Conservation (phyloP, 345 rosid species). For the Camelina sativa region DNA sequence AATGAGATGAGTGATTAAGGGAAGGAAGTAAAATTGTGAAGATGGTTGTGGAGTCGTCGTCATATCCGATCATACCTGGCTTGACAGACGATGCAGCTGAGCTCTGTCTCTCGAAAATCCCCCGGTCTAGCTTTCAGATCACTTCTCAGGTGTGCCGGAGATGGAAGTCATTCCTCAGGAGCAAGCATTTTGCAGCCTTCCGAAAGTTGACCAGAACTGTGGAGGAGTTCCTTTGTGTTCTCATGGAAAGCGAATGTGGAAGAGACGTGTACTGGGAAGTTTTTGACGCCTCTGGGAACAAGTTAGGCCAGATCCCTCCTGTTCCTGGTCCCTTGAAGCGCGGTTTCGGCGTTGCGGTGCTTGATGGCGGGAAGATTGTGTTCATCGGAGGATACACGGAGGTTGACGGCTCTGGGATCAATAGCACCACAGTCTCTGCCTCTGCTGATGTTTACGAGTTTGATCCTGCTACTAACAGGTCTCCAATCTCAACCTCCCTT, state of each 20-base stretch:
- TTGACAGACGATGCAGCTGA: constrained; percentile 87
- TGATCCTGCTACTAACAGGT: constrained; percentile 84
- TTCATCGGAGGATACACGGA: constrained; percentile 74
- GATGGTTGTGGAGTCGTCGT: constrained; percentile 10
- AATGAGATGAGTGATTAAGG: background rate
- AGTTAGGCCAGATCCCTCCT: constrained; percentile 58
- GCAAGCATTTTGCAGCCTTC: constrained; percentile 70
- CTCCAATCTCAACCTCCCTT: constrained; percentile 1
- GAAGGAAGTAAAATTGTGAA: background rate
- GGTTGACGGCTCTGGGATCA: constrained; percentile 50
- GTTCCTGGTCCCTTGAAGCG: constrained; percentile 75
- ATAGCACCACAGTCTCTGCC: constrained; percentile 49
- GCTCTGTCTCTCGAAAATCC: constrained; percentile 72
- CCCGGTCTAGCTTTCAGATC: constrained; percentile 58
- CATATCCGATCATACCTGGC: constrained; percentile 57
- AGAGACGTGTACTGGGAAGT: constrained; percentile 90
- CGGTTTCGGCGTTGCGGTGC: constrained; percentile 72
- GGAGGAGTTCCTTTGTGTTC: constrained; percentile 78
- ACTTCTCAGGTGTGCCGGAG: constrained; percentile 71
- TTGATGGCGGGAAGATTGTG: constrained; percentile 69
- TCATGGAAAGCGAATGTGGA: constrained; percentile 64
- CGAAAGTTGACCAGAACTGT: constrained; percentile 65
- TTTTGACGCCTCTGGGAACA: constrained; percentile 62
- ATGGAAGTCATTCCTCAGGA: constrained; percentile 73
- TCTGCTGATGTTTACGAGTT: constrained; percentile 76